A percentile compares a stretch with the other conserved stretches of the same genome.
Evolutionary conservation across 108 stramenopile species (phyloP).

Genomic region (Fragilariopsis cylindrus): DNA sequence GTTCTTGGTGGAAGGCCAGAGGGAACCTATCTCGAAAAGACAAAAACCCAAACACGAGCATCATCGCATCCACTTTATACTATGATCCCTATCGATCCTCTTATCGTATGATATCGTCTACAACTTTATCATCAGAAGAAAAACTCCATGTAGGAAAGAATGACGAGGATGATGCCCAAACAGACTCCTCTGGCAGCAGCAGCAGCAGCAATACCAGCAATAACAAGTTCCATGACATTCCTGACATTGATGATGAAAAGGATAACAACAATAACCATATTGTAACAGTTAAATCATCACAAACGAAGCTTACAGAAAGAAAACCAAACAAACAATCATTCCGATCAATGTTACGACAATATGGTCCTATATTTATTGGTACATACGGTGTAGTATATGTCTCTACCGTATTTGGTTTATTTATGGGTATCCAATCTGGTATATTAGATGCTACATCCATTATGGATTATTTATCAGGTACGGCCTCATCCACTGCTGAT

Average conservation of each 20-base stretch:
- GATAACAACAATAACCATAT: too few relatives aligned
- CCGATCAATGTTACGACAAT: constrained; percentile 47
- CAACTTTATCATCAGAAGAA: neutral
- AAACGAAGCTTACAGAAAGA: neutral
- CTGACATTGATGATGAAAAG: too few relatives aligned
- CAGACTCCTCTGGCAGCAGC: neutral
- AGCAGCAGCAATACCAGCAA: neutral
- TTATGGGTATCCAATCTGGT: constrained; percentile 67
- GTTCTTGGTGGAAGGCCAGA: too few relatives aligned
- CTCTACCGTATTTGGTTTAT: constrained; percentile 57
- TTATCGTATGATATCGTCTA: neutral
- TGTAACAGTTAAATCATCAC: too few relatives aligned
- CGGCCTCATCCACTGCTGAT: constrained; percentile 3
- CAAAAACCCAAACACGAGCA: too few relatives aligned
- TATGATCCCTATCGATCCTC: neutral
- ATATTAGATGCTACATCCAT: constrained; percentile 69
- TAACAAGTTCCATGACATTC: neutral
- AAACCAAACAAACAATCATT: constrained; percentile 28
- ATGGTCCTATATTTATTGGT: constrained; percentile 71
- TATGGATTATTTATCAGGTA: constrained; percentile 48
- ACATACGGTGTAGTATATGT: constrained; percentile 70
- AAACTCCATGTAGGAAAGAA: neutral
- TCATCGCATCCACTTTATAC: too few relatives aligned
- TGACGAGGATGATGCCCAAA: neutral
- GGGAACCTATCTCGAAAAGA: too few relatives aligned